These are phyloP conservation scores for Euryodendron excelsum DNA, from an alignment of 148 eudicot species.

Conservation along the genomic window DNA sequence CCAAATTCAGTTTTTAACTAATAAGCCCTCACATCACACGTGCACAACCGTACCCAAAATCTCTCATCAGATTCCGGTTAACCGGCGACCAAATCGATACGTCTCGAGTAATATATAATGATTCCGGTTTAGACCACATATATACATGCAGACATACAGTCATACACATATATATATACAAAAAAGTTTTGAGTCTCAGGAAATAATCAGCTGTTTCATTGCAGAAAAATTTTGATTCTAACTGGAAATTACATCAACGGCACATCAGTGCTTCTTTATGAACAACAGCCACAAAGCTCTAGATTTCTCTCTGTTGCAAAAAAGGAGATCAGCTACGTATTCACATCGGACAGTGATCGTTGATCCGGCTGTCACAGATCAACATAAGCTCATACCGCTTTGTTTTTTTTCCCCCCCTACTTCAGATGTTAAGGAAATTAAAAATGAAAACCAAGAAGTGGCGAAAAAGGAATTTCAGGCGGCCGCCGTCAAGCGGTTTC, in stretches of 20 bases:
- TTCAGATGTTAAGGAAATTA: background rate
- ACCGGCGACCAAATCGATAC: no score
- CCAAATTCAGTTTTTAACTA: no score
- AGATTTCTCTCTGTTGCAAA: background rate
- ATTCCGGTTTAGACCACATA: no score
- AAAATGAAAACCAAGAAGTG: background rate
- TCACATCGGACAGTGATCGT: background rate
- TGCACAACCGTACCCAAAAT: no score
- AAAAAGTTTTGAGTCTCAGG: no score
- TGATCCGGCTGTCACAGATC: background rate
- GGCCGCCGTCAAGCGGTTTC: constrained; percentile 32
- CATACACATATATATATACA: no score
- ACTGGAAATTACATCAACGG: constrained; percentile 6
- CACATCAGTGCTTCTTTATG: background rate
- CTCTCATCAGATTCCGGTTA: no score
- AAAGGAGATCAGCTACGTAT: background rate
- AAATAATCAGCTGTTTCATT: no score
- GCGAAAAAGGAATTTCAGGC: no score
- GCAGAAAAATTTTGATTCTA: background rate
- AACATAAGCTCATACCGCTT: background rate
- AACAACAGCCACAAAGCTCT: background rate
- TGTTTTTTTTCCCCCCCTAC: background rate
- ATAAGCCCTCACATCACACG: no score
- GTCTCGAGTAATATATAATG: no score
- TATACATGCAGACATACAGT: no score